Base-by-base conservation (phyloP, 208 protist species). In the Balamuthia mandrillaris region DNA sequence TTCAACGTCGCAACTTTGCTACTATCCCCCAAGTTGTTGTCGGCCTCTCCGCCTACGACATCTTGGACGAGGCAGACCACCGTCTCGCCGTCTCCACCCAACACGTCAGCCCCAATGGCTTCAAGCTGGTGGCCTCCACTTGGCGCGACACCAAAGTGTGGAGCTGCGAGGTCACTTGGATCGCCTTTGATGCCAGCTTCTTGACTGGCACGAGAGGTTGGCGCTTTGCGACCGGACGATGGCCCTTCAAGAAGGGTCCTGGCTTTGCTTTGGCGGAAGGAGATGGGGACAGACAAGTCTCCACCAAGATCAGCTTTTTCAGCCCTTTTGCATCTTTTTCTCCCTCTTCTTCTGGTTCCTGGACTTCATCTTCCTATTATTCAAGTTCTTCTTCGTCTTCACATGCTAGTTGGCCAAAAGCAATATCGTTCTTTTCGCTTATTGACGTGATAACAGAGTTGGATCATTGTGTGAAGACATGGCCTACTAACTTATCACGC, bases 41-140 rank as follows among this genome's bases (percentile, higher is more conserved):
- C 18, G 75, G 75, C 49, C 52, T 82, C 12, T 82, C 75, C 6
- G 75, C 75, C 16, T 82, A 45, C 49, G 75, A 82, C 3, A 82
- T 82, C 12, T 54, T 82, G 75, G 75, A 82, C 75, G 75, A 68
- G 9, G n/a, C 75, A 6, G 75, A 82, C 52, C 29, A 61, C 39
- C 75, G 75, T 4, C n/a, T 82, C 27, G 75, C 75, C 7, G 52
- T 82, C 5, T 82, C 75, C 16, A 7, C 49, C 10, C 35, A 66
- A 6, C 41, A 82, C 31, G 75, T 82, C 4, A 42, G 65, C 6
- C n/a, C 16, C 14, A 65, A 82, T 16, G 75, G 75, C n/a, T 82
- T 82, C 56, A 66, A 33, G 6, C 3, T 82, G 39, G 51, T 44
- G 27, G 54, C 65, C 21, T 16, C 39, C 35, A 82, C 75, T 14